phyloP scores from a whole-genome alignment of 352 stramenopile genomes.

The Plasmopara halstedii region DNA sequence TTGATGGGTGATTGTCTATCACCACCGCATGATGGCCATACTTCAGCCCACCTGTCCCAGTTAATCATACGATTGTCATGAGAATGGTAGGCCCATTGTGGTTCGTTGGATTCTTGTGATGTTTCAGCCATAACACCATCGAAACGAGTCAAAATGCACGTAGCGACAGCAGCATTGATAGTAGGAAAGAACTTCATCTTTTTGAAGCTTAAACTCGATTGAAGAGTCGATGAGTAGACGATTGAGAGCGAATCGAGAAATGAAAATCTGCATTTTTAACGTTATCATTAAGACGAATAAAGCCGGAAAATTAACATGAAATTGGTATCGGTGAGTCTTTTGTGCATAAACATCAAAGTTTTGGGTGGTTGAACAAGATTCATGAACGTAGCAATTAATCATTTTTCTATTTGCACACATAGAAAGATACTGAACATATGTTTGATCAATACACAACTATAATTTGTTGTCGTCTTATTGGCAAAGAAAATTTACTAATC shows the following conservation, averaged over 20 bases:
- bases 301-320: no score
- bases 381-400: no score
- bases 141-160: slow-evolving; percentile 5
- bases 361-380: no score
- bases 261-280: no score
- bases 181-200: slow-evolving; percentile 21
- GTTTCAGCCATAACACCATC: slow-evolving; percentile 7
- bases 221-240: not conserved
- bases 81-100: slow-evolving; percentile 28
- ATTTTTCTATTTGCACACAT: no score
- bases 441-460: no score
- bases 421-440: no score
- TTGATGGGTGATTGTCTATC: slow-evolving; percentile 37
- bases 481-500: no score
- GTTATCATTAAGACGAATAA: no score
- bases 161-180: slow-evolving; percentile 12
- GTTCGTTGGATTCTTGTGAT: slow-evolving; percentile 1
- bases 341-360: no score
- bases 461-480: no score
- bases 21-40: slow-evolving; percentile 21
- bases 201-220: not conserved
- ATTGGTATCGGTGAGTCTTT: no score
- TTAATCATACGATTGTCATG: slow-evolving; percentile 18
- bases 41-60: slow-evolving; percentile 17
- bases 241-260: not conserved